Base-by-base conservation (phyloP, 2,329 filamentous ascomycete genomes). In the Calonectria multiphialidica region DNA sequence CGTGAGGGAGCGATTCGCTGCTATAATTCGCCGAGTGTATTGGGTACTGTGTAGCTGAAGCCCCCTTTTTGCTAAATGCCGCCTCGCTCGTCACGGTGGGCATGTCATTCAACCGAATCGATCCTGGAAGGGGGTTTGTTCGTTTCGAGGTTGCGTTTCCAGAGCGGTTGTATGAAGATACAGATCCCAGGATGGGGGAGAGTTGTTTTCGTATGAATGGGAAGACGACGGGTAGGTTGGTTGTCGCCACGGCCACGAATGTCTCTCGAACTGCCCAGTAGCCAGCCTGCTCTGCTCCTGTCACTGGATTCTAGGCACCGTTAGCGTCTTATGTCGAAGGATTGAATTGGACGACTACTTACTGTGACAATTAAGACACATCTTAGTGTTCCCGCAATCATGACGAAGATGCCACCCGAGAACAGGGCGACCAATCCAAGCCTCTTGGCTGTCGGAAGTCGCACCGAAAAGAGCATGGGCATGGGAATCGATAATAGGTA, bases 401-500 rank as follows among this genome's bases (percentile, higher is more conserved):
- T 76, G 40, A 86, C 82, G 30, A 84, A 83, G 35, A 85, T 77
- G 2, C 84, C 84, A 0, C 81, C 82, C 9, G 81, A 79, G 55
- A 84, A 82, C 18, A 86, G 78, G 10, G 82, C 62, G 12, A 78
- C 80, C 47, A 83, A 77, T 1, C 81, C 83, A 28, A 82, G 75
- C 70, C 83, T 86, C 69, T 83, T 83, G 1, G 70, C 57, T 2
- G 76, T 72, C 28, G 75, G 78, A 64, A 84, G 73, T 7, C 72
- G 79, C 9, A 81, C 82, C 23, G 77, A 74, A 79, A 81, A 85
- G 1, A 83, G 78, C 78, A 90, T 87, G 7, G 88, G 88, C 1
- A 89, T 80, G 0, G 89, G 88, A 53, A 91, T 90, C 18, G 85
- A 85, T 64, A 91, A 86, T 25, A 91, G 81, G 73, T 90, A 91